Evolutionary conservation across 805 yeast genomes (phyloP).

Genomic region (Cephaloascus albidus): DNA sequence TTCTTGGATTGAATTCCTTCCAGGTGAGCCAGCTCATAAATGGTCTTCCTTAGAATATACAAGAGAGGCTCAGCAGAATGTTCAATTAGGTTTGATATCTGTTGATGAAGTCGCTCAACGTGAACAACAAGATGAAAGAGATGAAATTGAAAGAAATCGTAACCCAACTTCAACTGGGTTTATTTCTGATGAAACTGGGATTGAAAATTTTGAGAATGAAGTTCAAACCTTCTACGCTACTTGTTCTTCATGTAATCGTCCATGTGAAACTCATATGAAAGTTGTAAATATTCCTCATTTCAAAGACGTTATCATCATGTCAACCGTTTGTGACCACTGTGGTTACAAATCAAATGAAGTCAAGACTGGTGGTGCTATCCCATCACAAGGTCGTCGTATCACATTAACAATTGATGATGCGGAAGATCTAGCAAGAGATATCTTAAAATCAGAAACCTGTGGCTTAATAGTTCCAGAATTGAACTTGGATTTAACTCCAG

Average conservation of each 20-base stretch:
- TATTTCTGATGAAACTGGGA: conserved; percentile 62
- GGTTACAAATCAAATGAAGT: conserved; percentile 97
- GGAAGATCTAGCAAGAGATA: conserved; percentile 90
- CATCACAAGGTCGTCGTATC: conserved; percentile 71
- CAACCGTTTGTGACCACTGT: conserved; percentile 84
- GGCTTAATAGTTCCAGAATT: conserved; percentile 80
- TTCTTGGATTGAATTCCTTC: conserved; percentile 88
- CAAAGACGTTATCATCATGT: conserved; percentile 95
- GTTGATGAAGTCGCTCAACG: conserved; percentile 50
- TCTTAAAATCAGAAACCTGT: conserved; percentile 91
- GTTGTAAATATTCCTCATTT: conserved; percentile 95
- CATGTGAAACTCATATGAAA: conserved; percentile 93
- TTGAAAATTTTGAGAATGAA: conserved; percentile 80
- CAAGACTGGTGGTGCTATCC: conserved; percentile 96
- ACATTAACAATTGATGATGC: conserved; percentile 73
- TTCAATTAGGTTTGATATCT: conserved; percentile 70
- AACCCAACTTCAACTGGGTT: conserved; percentile 46
- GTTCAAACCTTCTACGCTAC: conserved; percentile 90
- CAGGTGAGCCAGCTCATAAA: conserved; percentile 82
- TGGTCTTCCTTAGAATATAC: conserved; percentile 80
- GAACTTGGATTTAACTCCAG: conserved; percentile 83
- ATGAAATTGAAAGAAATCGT: conserved; percentile 4
- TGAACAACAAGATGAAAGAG: conserved; percentile 15
- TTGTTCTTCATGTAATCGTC: conserved; percentile 80
- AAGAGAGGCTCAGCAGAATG: conserved; percentile 85